Conservation (phyloP, 495 filamentous ascomycete genomes). For the Penicillium flavigenum region DNA sequence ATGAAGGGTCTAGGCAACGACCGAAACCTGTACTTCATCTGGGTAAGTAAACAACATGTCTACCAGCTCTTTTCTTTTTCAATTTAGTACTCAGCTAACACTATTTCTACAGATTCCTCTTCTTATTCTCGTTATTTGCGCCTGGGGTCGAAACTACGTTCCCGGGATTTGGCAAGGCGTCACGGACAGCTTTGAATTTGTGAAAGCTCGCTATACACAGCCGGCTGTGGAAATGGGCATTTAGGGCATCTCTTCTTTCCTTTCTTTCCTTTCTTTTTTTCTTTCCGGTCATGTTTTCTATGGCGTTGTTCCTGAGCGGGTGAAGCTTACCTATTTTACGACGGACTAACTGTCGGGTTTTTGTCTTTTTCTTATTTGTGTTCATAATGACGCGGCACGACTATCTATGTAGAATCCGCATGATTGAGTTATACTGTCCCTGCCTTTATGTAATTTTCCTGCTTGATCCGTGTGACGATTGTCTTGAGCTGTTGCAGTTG, state of each 20-base stretch:
- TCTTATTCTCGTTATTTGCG: conserved; percentile 60
- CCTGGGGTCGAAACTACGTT: conserved; percentile 62
- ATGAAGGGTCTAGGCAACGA: conserved; percentile 74
- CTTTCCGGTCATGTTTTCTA: conserved; percentile 23
- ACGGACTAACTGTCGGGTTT: conserved; percentile 18
- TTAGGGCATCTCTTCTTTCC: conserved; percentile 25
- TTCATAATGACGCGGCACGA: conserved; percentile 46
- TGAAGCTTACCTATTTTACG: conserved; percentile 12
- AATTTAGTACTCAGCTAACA: conserved; percentile 25
- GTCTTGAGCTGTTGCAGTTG: not conserved
- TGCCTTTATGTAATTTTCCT: not conserved
- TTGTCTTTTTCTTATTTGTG: conserved; percentile 26
- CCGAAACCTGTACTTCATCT: conserved; percentile 79
- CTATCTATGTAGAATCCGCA: conserved; percentile 19
- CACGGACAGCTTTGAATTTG: conserved; percentile 46
- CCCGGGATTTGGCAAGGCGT: conserved; percentile 53
- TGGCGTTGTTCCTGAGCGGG: conserved; percentile 29
- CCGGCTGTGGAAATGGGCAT: conserved; percentile 40
- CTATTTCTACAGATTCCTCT: conserved; percentile 37
- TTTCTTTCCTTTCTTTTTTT: conserved; percentile 24
- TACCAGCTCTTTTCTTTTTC: not conserved
- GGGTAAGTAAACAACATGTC: conserved; percentile 55
- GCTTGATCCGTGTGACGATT: not conserved
- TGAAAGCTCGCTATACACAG: conserved; percentile 44
- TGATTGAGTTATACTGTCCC: conserved; percentile 1